These are phyloP conservation scores for Paramecium caudatum DNA, from an alignment of 73 alveolate genomes.

Conservation along the genomic window DNA sequence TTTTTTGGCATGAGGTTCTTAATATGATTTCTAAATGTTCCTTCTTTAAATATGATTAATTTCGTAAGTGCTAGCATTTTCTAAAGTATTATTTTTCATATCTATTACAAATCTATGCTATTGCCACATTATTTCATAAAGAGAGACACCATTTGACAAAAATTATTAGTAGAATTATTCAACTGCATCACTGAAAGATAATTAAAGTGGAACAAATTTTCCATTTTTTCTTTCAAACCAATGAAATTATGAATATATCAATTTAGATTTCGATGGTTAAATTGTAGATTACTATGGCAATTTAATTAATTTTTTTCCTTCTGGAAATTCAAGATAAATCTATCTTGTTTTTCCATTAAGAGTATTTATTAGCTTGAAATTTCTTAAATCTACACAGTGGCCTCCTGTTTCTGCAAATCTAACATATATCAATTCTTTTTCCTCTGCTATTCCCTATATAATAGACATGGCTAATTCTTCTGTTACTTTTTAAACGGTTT, in stretches of 20 bases:
- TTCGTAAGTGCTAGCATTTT: not conserved
- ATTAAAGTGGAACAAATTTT: not conserved
- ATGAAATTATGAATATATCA: conserved; percentile 16
- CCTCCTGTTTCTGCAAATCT: conserved; percentile 61
- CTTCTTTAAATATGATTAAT: conserved; percentile 15
- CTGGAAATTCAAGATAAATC: not conserved
- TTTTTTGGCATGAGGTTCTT: not conserved
- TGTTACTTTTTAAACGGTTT: conserved; percentile 18
- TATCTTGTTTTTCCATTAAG: conserved; percentile 44
- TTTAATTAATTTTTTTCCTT: not conserved
- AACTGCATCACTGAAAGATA: conserved; percentile 23
- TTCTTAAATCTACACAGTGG: not conserved
- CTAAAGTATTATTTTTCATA: not conserved
- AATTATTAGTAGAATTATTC: conserved; percentile 6
- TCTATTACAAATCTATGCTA: conserved; percentile 39
- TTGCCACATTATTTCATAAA: conserved; percentile 52
- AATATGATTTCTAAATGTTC: not conserved
- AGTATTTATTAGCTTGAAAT: not conserved
- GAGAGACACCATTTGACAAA: not conserved
- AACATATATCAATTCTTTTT: not conserved
- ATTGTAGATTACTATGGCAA: not conserved
- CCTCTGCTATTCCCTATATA: not conserved
- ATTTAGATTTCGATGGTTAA: not conserved
- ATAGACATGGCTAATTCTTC: conserved; percentile 16
- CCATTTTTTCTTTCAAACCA: conserved; percentile 10